phyloP scores from a whole-genome alignment of 139 green algal genomes.

The Edaphochlamys debaryana region DNA sequence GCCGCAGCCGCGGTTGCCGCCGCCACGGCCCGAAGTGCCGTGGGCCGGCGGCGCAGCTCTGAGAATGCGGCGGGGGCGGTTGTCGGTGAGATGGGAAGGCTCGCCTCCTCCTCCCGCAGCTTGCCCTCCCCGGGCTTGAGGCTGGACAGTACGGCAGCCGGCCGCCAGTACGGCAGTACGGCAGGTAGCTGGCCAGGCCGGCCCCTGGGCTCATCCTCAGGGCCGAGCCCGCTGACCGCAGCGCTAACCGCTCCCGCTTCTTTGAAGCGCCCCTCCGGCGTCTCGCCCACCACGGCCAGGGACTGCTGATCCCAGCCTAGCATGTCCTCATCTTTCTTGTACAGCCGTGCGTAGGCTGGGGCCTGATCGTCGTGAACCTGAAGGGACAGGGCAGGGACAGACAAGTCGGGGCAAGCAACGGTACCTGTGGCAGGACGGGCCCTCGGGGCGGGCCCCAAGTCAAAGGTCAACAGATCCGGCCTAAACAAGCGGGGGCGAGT shows the following conservation, averaged over 20 bases:
- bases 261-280: background rate
- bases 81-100: no score
- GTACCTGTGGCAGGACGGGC: no score
- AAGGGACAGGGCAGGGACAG: no score
- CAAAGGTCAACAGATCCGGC: background rate
- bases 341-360: no score
- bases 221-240: background rate
- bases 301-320: no score
- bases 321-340: no score
- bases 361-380: no score
- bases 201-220: background rate
- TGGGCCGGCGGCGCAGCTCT: background rate
- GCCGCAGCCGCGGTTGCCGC: no score
- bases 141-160: background rate
- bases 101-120: background rate
- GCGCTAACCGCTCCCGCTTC: background rate
- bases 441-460: background rate
- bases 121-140: background rate
- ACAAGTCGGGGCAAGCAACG: no score
- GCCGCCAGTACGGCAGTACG: constrained; percentile 34
- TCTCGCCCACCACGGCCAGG: no score
- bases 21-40: background rate
- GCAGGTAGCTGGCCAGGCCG: background rate
- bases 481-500: background rate
- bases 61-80: background rate